Conservation (phyloP, 768 basidiomycete genomes). For the Clathrus columnatus region DNA sequence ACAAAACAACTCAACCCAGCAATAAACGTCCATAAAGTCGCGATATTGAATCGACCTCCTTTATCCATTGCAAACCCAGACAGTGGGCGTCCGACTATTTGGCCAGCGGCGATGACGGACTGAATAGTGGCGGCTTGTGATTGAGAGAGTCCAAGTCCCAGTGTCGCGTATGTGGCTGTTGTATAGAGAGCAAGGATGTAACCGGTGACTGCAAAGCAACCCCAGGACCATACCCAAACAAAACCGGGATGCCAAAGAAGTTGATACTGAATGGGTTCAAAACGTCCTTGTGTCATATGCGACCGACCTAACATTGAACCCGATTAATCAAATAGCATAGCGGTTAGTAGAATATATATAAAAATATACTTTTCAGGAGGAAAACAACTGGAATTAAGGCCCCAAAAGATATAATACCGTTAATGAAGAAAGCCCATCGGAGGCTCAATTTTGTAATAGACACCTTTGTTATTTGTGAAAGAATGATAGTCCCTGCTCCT, state of each 20-base stretch:
- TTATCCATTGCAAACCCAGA: constrained; percentile 21
- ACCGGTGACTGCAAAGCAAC: constrained; percentile 20
- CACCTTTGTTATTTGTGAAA: constrained; percentile 14
- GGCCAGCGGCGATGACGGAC: constrained; percentile 24
- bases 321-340: neutral
- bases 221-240: constrained; percentile 23
- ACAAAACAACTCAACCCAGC: constrained; percentile 22
- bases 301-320: constrained; percentile 13
- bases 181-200: constrained; percentile 25
- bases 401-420: constrained; percentile 21
- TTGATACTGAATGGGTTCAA: constrained; percentile 18
- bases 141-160: constrained; percentile 22
- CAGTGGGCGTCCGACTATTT: constrained; percentile 24
- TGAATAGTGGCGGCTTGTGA: constrained; percentile 23
- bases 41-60: constrained; percentile 23
- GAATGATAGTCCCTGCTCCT: constrained; percentile 18
- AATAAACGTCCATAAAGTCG: constrained; percentile 21
- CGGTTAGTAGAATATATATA: neutral
- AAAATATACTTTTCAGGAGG: constrained; percentile 15
- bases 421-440: constrained; percentile 24
- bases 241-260: constrained; percentile 23
- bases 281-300: constrained; percentile 20
- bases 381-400: constrained; percentile 21
- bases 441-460: constrained; percentile 17
- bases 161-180: constrained; percentile 24